Conservation (phyloP, 1,284 basidiomycete genomes). For the Rhodofomes roseus region DNA sequence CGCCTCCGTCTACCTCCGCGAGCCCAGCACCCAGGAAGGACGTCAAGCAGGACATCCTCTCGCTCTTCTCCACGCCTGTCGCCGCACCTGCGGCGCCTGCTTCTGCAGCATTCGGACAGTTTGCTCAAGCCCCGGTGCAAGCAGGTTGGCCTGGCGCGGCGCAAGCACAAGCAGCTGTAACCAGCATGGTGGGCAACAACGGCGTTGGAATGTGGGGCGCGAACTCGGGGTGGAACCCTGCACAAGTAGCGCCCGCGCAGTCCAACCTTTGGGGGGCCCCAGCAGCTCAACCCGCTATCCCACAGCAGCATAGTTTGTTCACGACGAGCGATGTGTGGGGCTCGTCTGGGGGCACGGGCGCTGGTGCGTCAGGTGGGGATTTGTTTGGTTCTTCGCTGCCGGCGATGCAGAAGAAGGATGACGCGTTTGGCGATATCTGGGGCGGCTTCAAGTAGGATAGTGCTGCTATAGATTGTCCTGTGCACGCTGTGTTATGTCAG, state of each 20-base stretch:
- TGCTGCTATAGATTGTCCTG: not conserved
- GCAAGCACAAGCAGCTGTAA: constrained; percentile 21
- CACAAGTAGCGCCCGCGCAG: constrained; percentile 26
- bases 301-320: constrained; percentile 29
- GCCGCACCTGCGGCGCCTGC: constrained; percentile 24
- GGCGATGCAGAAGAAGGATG: constrained; percentile 62
- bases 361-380: constrained; percentile 26
- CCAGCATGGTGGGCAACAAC: constrained; percentile 54
- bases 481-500: not conserved
- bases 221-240: constrained; percentile 54
- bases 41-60: constrained; percentile 84
- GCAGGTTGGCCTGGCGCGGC: constrained; percentile 25
- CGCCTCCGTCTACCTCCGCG: constrained; percentile 28
- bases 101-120: constrained; percentile 15
- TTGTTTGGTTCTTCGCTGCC: constrained; percentile 30
- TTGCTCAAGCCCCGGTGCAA: constrained; percentile 21
- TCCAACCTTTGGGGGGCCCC: constrained; percentile 41
- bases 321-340: constrained; percentile 61
- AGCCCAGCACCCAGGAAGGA: constrained; percentile 53
- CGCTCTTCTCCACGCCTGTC: constrained; percentile 65
- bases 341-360: constrained; percentile 15
- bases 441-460: constrained; percentile 64
- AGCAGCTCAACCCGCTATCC: constrained; percentile 17
- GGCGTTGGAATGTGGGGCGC: constrained; percentile 64
- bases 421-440: constrained; percentile 79